A percentile compares a stretch with the other conserved stretches of the same genome.
These are phyloP conservation scores for Coffea canephora DNA, from an alignment of 257 asterid species.

Conservation along the genomic window DNA sequence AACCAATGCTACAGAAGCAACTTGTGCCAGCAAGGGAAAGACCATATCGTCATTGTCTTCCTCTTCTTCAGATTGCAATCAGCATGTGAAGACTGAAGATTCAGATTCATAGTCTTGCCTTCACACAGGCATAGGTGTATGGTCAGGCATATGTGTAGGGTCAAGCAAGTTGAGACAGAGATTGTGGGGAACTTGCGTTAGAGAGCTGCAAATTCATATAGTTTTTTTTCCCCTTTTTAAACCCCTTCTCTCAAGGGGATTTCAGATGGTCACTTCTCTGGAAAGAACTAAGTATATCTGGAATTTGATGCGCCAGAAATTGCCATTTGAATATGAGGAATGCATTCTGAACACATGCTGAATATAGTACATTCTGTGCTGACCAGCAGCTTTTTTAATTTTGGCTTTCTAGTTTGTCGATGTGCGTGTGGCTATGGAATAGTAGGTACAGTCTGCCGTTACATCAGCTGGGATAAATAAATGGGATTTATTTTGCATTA, in stretches of 20 bases:
- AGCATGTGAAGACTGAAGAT: conserved; percentile 24
- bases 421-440: not conserved
- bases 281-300: not conserved
- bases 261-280: not conserved
- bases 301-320: not conserved
- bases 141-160: not conserved
- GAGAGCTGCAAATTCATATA: not conserved
- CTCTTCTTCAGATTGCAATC: conserved; percentile 30
- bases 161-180: not conserved
- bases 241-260: not conserved
- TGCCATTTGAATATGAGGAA: not conserved
- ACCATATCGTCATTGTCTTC: conserved; percentile 38
- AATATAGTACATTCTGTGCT: not conserved
- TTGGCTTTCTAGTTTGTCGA: not conserved
- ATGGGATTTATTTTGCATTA: no score
- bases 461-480: not conserved
- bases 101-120: not conserved
- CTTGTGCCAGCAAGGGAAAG: conserved; percentile 57
- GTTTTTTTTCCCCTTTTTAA: not conserved
- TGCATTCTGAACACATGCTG: not conserved
- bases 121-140: conserved; percentile 9
- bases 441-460: not conserved
- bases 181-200: not conserved
- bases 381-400: not conserved
- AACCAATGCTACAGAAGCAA: conserved; percentile 21